Evolutionary conservation across 1,139 yeast species (phyloP).

Genomic region (Blastobotrys elegans): DNA sequence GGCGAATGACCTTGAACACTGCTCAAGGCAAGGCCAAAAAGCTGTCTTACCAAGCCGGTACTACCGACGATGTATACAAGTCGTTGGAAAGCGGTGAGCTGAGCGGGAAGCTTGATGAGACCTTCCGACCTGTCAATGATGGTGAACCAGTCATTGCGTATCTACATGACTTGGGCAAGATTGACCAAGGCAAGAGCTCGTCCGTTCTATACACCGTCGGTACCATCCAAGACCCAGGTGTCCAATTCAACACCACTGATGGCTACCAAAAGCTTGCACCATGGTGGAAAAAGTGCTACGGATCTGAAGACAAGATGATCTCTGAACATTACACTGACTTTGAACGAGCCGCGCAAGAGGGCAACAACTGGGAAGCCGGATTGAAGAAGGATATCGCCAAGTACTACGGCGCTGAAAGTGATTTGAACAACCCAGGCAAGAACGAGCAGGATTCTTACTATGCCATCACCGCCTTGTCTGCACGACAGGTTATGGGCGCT

Average conservation of each 20-base stretch:
- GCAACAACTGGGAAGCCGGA: neutral
- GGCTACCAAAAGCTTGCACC: constrained; percentile 4
- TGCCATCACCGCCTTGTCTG: constrained; percentile 8
- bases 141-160: constrained; percentile 9
- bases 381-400: constrained; percentile 5
- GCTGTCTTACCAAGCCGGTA: constrained; percentile 3
- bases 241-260: neutral
- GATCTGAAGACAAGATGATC: neutral
- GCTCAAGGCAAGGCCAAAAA: constrained; percentile 2
- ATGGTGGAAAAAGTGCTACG: constrained; percentile 13
- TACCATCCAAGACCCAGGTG: constrained; percentile 7
- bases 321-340: constrained; percentile 7
- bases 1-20: constrained; percentile 8
- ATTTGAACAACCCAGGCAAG: constrained; percentile 7
- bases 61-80: neutral
- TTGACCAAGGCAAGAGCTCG: neutral
- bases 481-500: constrained; percentile 10
- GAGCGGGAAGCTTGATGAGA: constrained; percentile 4
- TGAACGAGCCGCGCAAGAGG: neutral
- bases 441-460: constrained; percentile 10
- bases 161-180: constrained; percentile 4
- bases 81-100: neutral
- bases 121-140: constrained; percentile 4
- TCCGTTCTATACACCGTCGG: constrained; percentile 8
- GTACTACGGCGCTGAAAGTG: constrained; percentile 3